A percentile compares a stretch with the other conserved stretches of the same genome.
phyloP scores from a whole-genome alignment of 192 early-diverging fungal genomes.

The Dimargaris xerosporica region DNA sequence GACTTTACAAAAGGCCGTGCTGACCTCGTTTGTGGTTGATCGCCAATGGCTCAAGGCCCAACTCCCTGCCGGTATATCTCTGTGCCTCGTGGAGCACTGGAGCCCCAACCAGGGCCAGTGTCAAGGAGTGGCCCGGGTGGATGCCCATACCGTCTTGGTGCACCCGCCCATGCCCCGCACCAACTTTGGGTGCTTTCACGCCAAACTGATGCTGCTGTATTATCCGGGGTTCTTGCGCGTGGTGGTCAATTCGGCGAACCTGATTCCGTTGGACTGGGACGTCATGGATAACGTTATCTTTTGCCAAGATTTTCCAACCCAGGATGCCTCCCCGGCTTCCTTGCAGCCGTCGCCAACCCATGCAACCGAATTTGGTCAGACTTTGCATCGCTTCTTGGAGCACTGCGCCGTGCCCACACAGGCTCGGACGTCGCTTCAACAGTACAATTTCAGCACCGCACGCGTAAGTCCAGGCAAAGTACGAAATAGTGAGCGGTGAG shows the following conservation, averaged over 20 bases:
- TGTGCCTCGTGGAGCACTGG: constrained; percentile 28
- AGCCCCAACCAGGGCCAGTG: constrained; percentile 7
- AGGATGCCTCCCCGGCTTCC: background rate
- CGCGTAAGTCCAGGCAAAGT: background rate
- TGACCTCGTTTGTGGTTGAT: constrained; percentile 28
- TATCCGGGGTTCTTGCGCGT: constrained; percentile 29
- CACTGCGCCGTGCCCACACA: constrained; percentile 1
- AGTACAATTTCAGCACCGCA: background rate
- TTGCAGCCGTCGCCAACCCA: background rate
- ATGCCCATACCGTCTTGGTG: constrained; percentile 17
- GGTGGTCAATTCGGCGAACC: constrained; percentile 33
- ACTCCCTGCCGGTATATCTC: constrained; percentile 21
- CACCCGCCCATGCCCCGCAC: constrained; percentile 26
- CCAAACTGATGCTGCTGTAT: constrained; percentile 38
- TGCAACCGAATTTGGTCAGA: background rate
- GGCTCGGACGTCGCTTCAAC: background rate
- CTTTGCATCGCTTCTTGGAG: constrained; percentile 1
- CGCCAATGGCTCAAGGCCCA: constrained; percentile 23
- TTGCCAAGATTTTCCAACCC: constrained; percentile 10
- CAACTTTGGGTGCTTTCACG: constrained; percentile 28
- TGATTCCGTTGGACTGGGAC: constrained; percentile 20
- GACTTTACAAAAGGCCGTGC: constrained; percentile 20
- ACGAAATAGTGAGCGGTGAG: no score
- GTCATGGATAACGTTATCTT: constrained; percentile 10
- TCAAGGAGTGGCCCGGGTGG: constrained; percentile 13